Evolutionary conservation across 192 early-diverging fungal species (phyloP), one percentile per base, ranked within the genome.

Genomic region (Endogone sp.): DNA sequence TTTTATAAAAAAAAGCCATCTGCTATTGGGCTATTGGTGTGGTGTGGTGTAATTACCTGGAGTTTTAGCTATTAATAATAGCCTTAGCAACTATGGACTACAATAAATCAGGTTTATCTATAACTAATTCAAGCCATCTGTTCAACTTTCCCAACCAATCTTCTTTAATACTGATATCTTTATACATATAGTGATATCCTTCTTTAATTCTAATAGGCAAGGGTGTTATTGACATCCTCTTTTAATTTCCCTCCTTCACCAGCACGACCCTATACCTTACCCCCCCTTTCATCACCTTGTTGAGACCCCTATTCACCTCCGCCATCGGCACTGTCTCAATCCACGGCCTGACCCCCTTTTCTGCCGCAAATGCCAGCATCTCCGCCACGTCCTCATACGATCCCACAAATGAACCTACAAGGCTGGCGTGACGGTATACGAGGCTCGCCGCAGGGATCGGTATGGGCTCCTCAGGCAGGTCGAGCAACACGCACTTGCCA

Each of bases 261-360:
- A 92, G 76, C 28, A 94, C 91, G 65, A 91, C 70, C 59, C 93
- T 82, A 71, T 91, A 93, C 66, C 83, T 82, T 3, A 81, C 88
- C 66, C 87, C 83, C 64, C 89, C 88, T 23, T 79, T 73, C 66
- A 83, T 82, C 54, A 92, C 71, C 37, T 70, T 73, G 71, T 87
- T 73, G 44, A 91, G 67, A 8, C 85, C 93, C 64, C 84, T 82
- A 63, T 90, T 87, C 49, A 82, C 79, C 31, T 90, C 78, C 28
- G 75, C 80, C 73, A 91, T 80, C 9, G 89, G 84, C 58, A 82
- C 79, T 64, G 73, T 82, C 74, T 92, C 88, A 55, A 93, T 80
- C 75, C 81, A 84, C 3, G 91, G 83, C 25, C 80, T 77, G 26
- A 94, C 85, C 37, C 82, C 76, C 32, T 85, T 75, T 77, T 91